Conservation (phyloP, 257 asterid genomes). For the Dorcoceras hygrometricum region DNA sequence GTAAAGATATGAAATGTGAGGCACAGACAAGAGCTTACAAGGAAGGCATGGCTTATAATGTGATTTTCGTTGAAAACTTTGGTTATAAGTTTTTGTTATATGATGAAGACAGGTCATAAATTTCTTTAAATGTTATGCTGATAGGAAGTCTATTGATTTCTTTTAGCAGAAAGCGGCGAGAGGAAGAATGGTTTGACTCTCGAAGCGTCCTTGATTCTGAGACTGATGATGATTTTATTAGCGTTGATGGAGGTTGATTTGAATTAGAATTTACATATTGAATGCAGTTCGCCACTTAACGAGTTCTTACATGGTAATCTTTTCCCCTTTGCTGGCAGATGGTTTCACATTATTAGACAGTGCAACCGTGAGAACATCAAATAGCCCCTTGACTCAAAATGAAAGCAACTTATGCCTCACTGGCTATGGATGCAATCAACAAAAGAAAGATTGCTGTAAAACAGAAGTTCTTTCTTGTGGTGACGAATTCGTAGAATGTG, state of each 20-base stretch:
- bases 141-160: not conserved
- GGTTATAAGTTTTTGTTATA: not conserved
- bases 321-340: conserved; percentile 32
- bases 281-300: not conserved
- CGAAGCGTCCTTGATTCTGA: conserved; percentile 67
- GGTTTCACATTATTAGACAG: conserved; percentile 33
- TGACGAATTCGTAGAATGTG: conserved; percentile 11
- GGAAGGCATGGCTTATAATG: not conserved
- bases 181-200: conserved; percentile 86
- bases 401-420: conserved; percentile 18
- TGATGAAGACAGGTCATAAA: not conserved
- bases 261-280: not conserved
- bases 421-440: conserved; percentile 7
- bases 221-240: conserved; percentile 74
- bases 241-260: conserved; percentile 56
- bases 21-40: not conserved
- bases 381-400: conserved; percentile 21
- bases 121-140: not conserved
- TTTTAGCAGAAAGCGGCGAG: conserved; percentile 46
- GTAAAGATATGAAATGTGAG: not conserved
- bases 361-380: conserved; percentile 22
- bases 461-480: not conserved
- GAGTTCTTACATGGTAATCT: not conserved
- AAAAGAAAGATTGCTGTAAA: conserved; percentile 16
- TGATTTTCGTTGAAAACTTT: too few relatives aligned